These are phyloP conservation scores for Cystofilobasidium capitatum DNA, from an alignment of 768 basidiomycete genomes.

Conservation along the genomic window DNA sequence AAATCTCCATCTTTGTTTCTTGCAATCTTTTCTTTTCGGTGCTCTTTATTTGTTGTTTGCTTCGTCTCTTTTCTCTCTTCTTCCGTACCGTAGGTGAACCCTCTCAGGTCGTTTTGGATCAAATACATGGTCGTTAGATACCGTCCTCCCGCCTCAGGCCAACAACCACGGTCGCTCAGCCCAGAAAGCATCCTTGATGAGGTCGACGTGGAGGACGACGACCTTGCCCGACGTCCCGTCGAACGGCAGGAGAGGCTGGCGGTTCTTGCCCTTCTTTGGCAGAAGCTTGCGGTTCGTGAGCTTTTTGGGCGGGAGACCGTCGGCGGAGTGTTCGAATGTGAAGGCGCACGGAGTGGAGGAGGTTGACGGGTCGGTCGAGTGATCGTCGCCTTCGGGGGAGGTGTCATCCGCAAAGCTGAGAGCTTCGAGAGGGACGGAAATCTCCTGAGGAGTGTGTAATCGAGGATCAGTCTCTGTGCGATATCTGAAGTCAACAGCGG, in stretches of 20 bases:
- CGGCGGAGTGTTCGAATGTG: neutral
- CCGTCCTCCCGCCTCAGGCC: slow-evolving; percentile 8
- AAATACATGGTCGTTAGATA: neutral
- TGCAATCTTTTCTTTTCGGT: neutral
- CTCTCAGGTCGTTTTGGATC: neutral
- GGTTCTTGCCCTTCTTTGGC: slow-evolving; percentile 2
- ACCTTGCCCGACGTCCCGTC: slow-evolving; percentile 43
- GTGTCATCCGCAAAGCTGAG: too few relatives aligned
- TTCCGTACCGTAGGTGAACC: neutral
- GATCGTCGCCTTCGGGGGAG: too few relatives aligned
- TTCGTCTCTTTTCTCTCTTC: neutral
- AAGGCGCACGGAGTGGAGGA: neutral
- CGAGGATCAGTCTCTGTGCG: neutral
- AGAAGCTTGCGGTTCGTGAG: slow-evolving; percentile 31
- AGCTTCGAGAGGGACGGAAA: too few relatives aligned
- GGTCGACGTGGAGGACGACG: slow-evolving; percentile 64
- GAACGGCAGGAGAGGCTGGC: neutral
- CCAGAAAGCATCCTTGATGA: slow-evolving; percentile 79
- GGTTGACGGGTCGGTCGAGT: neutral
- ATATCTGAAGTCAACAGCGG: neutral
- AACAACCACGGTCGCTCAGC: slow-evolving; percentile 46
- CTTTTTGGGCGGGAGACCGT: neutral
- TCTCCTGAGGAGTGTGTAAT: too few relatives aligned
- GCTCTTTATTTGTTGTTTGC: neutral
- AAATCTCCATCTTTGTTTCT: neutral